Evolutionary conservation across 2,329 filamentous ascomycete species (phyloP).

Genomic region (Trichoderma sp.): DNA sequence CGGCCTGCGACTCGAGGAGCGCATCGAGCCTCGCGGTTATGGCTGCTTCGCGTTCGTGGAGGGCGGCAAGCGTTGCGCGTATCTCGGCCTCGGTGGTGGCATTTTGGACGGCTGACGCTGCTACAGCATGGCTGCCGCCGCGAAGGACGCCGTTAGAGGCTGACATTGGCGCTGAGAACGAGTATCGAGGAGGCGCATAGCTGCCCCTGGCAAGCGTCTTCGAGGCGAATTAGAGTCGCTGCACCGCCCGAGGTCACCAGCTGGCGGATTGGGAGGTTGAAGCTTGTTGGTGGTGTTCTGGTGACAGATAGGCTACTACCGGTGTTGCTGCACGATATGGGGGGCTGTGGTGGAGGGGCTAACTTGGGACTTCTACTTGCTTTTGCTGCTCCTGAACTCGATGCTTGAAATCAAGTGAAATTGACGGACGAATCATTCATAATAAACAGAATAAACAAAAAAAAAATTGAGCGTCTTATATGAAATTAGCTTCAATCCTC

Average conservation of each 20-base stretch:
- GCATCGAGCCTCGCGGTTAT: slow-evolving; percentile 73
- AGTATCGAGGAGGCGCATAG: slow-evolving; percentile 43
- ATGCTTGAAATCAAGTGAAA: not conserved
- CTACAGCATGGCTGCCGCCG: slow-evolving; percentile 32
- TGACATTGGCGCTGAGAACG: slow-evolving; percentile 47
- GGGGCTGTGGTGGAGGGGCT: slow-evolving; percentile 6
- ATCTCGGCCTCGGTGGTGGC: slow-evolving; percentile 77
- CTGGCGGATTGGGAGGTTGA: not conserved
- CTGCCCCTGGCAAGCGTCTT: slow-evolving; percentile 32
- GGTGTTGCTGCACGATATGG: not conserved
- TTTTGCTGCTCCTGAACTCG: not conserved
- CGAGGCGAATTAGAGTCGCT: slow-evolving; percentile 10
- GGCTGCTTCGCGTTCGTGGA: slow-evolving; percentile 72
- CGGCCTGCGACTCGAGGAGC: slow-evolving; percentile 78
- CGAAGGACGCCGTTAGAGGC: slow-evolving; percentile 45
- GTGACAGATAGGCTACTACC: not conserved
- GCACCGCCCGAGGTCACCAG: not conserved
- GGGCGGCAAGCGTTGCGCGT: slow-evolving; percentile 68
- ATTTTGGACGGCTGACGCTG: slow-evolving; percentile 55
- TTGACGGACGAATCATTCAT: not conserved
- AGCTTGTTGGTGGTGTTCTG: not conserved
- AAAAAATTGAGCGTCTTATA: not conserved
- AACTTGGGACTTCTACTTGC: not conserved
- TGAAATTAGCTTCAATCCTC: not conserved
- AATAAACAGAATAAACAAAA: not conserved